Conservation (phyloP, 2,329 filamentous ascomycete species). For the Fusarium metavorans region DNA sequence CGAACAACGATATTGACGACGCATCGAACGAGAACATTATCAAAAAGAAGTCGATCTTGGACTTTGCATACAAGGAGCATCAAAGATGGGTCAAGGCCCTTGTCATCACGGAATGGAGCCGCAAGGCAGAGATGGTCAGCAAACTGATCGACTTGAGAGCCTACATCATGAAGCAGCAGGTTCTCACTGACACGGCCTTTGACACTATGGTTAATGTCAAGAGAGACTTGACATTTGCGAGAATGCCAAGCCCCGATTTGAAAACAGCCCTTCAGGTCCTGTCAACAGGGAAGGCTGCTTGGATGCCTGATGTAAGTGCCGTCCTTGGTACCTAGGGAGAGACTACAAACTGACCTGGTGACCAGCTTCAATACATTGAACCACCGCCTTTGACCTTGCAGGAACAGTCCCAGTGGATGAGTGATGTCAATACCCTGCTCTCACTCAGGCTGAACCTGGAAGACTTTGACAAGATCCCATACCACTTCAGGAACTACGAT, state of each 20-base stretch:
- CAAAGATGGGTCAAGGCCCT: slow-evolving; percentile 93
- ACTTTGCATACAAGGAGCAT: slow-evolving; percentile 83
- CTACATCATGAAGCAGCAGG: slow-evolving; percentile 75
- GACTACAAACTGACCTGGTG: slow-evolving; percentile 49
- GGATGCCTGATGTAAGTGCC: slow-evolving; percentile 79
- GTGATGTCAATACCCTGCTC: slow-evolving; percentile 85
- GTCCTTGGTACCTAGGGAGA: background rate
- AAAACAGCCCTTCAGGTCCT: slow-evolving; percentile 89
- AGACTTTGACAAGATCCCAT: slow-evolving; percentile 80
- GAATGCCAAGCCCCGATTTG: slow-evolving; percentile 90
- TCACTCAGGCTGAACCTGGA: slow-evolving; percentile 86
- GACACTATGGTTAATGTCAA: slow-evolving; percentile 78
- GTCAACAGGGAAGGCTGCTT: slow-evolving; percentile 79
- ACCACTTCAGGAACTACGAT: slow-evolving; percentile 80
- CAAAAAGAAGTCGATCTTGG: slow-evolving; percentile 81
- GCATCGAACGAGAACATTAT: slow-evolving; percentile 73
- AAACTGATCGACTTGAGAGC: slow-evolving; percentile 88
- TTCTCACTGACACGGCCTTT: slow-evolving; percentile 70
- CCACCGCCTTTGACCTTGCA: slow-evolving; percentile 77
- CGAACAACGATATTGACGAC: slow-evolving; percentile 61
- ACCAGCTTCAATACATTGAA: slow-evolving; percentile 80
- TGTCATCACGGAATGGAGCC: slow-evolving; percentile 91
- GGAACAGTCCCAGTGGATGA: slow-evolving; percentile 79
- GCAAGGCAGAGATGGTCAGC: slow-evolving; percentile 81
- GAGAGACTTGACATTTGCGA: slow-evolving; percentile 75